Evolutionary conservation across 371 early-diverging fungal species (phyloP).

Genomic region (Mucor lusitanicus): DNA sequence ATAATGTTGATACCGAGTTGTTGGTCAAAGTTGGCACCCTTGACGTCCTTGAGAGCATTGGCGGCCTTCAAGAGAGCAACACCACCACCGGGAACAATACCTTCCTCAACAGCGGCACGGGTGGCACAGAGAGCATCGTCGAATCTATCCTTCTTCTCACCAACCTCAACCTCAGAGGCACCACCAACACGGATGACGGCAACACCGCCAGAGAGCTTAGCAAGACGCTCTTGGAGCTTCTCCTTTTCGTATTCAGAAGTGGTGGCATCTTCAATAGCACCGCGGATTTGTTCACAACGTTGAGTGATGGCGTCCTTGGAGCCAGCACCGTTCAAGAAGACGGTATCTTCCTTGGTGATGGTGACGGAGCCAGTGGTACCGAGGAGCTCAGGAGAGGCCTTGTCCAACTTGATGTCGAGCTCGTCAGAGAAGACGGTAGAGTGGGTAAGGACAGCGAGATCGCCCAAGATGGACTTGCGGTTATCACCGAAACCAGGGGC

Average conservation of each 20-base stretch:
- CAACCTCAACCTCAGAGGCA: constrained; percentile 96
- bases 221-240: constrained; percentile 98
- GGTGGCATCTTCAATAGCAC: constrained; percentile 76
- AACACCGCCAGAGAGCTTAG: constrained; percentile 97
- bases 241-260: constrained; percentile 97
- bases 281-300: constrained; percentile 96
- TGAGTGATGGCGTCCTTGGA: constrained; percentile 84
- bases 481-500: constrained; percentile 99
- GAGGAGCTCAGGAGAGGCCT: constrained; percentile 86
- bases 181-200: constrained; percentile 99
- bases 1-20: constrained; percentile 95
- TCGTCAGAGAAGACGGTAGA: constrained; percentile 95
- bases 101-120: constrained; percentile 98
- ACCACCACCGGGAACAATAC: constrained; percentile 98
- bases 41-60: constrained; percentile 73
- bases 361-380: constrained; percentile 88
- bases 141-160: constrained; percentile 98
- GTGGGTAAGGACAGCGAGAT: constrained; percentile 94
- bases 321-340: constrained; percentile 94
- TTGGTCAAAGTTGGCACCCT: constrained; percentile 96
- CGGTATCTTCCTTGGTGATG: constrained; percentile 98
- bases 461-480: constrained; percentile 96
- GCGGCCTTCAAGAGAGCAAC: constrained; percentile 93
- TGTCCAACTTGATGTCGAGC: constrained; percentile 93
- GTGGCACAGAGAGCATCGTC: constrained; percentile 98